Conservation (phyloP, 1,139 yeast genomes). For the Kazachstania sp. region DNA sequence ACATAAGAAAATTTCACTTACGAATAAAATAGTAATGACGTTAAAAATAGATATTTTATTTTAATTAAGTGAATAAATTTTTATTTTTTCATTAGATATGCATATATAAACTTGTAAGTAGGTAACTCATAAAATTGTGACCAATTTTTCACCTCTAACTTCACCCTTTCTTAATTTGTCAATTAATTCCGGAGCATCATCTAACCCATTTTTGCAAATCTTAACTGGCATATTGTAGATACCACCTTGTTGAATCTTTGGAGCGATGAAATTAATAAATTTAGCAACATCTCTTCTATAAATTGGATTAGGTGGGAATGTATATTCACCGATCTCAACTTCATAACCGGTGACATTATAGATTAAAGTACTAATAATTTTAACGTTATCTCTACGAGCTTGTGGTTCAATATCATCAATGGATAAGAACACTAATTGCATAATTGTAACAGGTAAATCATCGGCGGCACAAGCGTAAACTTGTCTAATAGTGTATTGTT, state of each 20-base stretch:
- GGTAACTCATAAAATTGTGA: constrained; percentile 11
- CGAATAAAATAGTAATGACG: too few species aligned
- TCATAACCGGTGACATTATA: constrained; percentile 19
- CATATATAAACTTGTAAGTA: neutral
- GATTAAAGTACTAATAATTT: constrained; percentile 17
- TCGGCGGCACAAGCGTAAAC: constrained; percentile 40
- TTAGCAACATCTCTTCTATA: constrained; percentile 15
- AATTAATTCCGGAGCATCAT: constrained; percentile 17
- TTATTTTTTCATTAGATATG: neutral
- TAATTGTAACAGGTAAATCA: constrained; percentile 28
- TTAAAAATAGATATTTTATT: neutral
- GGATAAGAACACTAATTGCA: constrained; percentile 17
- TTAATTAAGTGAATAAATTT: neutral
- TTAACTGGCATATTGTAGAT: constrained; percentile 20
- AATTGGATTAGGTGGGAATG: constrained; percentile 19
- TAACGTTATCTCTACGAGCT: constrained; percentile 19
- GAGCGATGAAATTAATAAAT: constrained; percentile 18
- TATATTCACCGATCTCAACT: constrained; percentile 16
- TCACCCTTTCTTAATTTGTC: constrained; percentile 19
- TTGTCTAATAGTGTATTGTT: constrained; percentile 35
- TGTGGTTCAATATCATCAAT: constrained; percentile 15
- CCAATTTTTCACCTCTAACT: constrained; percentile 21
- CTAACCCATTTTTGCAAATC: constrained; percentile 17
- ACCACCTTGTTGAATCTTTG: constrained; percentile 16
- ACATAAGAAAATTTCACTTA: neutral